Base-by-base conservation (phyloP, 1,284 basidiomycete species). In the Tranzscheliella williamsii region DNA sequence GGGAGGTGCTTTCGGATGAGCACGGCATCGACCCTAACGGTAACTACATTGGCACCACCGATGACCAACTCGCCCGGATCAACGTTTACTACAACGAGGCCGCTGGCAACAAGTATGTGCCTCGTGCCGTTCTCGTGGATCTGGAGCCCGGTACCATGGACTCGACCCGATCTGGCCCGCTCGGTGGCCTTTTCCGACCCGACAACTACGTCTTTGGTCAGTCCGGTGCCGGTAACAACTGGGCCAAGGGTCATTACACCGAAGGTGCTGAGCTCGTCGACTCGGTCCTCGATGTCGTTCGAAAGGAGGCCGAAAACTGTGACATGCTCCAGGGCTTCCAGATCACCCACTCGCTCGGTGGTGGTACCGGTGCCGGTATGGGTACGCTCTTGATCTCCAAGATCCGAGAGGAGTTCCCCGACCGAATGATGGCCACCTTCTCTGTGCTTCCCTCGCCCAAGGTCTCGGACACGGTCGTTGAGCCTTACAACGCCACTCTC, bases 1-100 rank as follows among this genome's bases (percentile, higher is more conserved):
- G 91, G 93, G 91, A 89, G 81, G 91, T 91, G 73, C 66, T 97
- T 78, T 93, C 91, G 55, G 91, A 96, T 80, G 93, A 97, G 84
- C 93, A 97, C 80, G 91, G 91, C 78, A 91, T 96, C 80, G 90
- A 90, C 80, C 83, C 83, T 79, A 89, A 92, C 82, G 92, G 92
- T 38, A 63, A 68, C 65, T 97, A 96, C 86, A 87, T 88, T 81
- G 94, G 94, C 76, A 91, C 81, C 80, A 88, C 87, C 78, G 88
- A 88, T 79, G 92, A 96, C 81, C 94, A 97, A 82, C 88, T 97
- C 72, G 94, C 97, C 82, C 89, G 92, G 73, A 95, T 96, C 82
- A 75, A 75, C 39, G 75, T 77, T 47, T 77, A 77, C 70, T 77
- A 70, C 65, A 76, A 75, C 52, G 70, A 72, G 49, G 72, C 76